A percentile compares a stretch with the other conserved stretches of the same genome.
phyloP scores from a whole-genome alignment of 345 rosid species.

The Firmiana major region DNA sequence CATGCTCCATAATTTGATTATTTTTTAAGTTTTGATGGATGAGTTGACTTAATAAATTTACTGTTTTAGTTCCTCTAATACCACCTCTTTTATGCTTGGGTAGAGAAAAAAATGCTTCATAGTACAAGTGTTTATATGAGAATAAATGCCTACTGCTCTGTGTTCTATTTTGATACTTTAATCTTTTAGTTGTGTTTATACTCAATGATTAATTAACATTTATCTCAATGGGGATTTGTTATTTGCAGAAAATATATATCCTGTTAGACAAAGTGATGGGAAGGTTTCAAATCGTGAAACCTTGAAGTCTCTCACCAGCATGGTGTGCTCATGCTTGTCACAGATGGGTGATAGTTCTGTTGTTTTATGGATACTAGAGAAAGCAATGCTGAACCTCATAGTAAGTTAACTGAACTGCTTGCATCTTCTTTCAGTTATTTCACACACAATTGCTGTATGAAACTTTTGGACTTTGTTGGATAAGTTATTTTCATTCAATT shows the following conservation, averaged over 20 bases:
- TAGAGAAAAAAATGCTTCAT: background rate
- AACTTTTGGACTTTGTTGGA: background rate
- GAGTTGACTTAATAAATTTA: background rate
- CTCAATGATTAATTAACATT: slow-evolving; percentile 8
- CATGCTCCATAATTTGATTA: background rate
- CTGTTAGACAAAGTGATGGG: slow-evolving; percentile 22
- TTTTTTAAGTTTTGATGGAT: background rate
- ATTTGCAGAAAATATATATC: slow-evolving; percentile 40
- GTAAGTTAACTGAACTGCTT: slow-evolving; percentile 40
- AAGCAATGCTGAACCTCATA: slow-evolving; percentile 44
- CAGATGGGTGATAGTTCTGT: slow-evolving; percentile 64
- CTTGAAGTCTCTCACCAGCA: slow-evolving; percentile 40
- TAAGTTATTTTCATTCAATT: background rate
- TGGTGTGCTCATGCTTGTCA: slow-evolving; percentile 49
- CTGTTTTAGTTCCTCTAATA: background rate
- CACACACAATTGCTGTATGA: background rate
- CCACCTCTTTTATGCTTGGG: background rate
- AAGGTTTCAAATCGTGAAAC: slow-evolving; percentile 35
- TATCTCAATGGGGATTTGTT: slow-evolving; percentile 15
- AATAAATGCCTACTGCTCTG: background rate
- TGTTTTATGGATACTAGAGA: slow-evolving; percentile 57
- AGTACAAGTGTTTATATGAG: background rate
- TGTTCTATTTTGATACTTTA: background rate
- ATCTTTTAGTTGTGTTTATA: background rate
- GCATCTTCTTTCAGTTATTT: background rate